phyloP scores from a whole-genome alignment of 2,329 filamentous ascomycete species.

The Cadophora malorum region DNA sequence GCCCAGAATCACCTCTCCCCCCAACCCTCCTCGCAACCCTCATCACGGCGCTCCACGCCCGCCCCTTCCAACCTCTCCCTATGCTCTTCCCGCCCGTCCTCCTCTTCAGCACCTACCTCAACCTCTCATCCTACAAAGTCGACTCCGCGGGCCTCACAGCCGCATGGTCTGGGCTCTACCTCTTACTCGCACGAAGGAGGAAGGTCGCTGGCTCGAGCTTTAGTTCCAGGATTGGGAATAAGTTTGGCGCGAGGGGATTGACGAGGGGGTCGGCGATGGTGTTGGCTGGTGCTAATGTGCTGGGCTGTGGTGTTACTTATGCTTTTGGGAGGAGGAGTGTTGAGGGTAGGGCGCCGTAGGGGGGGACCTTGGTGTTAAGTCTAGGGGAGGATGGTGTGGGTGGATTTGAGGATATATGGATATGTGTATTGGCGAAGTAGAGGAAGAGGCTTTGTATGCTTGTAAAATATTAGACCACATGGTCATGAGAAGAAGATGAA shows the following conservation, averaged over 20 bases:
- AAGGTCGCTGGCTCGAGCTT: slow-evolving; percentile 43
- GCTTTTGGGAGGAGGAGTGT: slow-evolving; percentile 45
- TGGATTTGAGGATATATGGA: slow-evolving; percentile 3
- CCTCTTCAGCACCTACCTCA: slow-evolving; percentile 70
- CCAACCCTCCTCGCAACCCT: slow-evolving; percentile 70
- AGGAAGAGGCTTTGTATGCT: neutral
- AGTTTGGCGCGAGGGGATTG: slow-evolving; percentile 56
- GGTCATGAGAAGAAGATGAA: slow-evolving; percentile 19
- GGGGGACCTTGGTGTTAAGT: no score
- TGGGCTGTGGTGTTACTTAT: slow-evolving; percentile 58
- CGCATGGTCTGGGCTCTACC: slow-evolving; percentile 69
- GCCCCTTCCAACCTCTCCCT: slow-evolving; percentile 69
- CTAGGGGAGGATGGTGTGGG: neutral
- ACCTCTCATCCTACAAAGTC: slow-evolving; percentile 65
- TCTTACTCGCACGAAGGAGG: slow-evolving; percentile 66
- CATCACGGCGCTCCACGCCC: slow-evolving; percentile 68
- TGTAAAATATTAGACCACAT: slow-evolving; percentile 27
- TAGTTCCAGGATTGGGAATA: slow-evolving; percentile 50
- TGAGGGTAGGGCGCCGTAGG: slow-evolving; percentile 10
- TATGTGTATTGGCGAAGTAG: neutral
- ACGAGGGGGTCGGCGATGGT: slow-evolving; percentile 59
- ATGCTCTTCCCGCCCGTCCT: slow-evolving; percentile 72
- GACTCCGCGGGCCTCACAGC: slow-evolving; percentile 69
- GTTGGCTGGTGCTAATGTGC: slow-evolving; percentile 56
- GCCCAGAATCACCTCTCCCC: slow-evolving; percentile 66